These are phyloP conservation scores for Pseudogymnoascus sp. DNA, from an alignment of 2,329 filamentous ascomycete species.

Conservation along the genomic window DNA sequence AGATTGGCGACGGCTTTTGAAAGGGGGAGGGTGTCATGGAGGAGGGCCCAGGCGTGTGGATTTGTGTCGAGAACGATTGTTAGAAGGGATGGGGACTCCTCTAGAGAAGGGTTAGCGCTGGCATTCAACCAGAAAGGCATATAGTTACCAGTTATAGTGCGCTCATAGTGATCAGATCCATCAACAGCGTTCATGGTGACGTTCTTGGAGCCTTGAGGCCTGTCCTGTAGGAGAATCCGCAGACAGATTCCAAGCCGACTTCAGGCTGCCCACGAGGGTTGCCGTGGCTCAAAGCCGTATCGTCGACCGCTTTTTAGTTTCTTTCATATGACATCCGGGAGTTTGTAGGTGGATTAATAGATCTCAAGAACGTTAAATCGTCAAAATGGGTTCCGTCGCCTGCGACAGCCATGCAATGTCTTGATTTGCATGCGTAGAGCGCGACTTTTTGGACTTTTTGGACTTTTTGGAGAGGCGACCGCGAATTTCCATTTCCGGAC, in stretches of 20 bases:
- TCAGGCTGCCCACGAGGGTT: not conserved
- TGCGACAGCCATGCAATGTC: conserved; percentile 2
- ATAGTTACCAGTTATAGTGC: conserved; percentile 35
- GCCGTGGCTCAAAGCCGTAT: not conserved
- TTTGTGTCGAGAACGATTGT: conserved; percentile 94
- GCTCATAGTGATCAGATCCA: conserved; percentile 46
- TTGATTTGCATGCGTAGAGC: not conserved
- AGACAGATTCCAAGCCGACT: not conserved
- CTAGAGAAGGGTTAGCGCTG: conserved; percentile 22
- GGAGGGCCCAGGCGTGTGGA: conserved; percentile 81
- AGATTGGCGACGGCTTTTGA: conserved; percentile 79
- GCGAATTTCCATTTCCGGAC: conserved; percentile 8
- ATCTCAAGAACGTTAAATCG: not conserved
- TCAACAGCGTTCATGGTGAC: conserved; percentile 56
- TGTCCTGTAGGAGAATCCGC: not conserved
- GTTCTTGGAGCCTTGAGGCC: conserved; percentile 17
- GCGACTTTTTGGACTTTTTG: not conserved
- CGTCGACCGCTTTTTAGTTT: not conserved
- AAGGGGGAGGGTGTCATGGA: conserved; percentile 66
- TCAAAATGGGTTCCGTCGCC: conserved; percentile 1
- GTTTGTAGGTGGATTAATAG: not conserved
- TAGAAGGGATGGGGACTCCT: conserved; percentile 68
- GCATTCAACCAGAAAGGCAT: not conserved
- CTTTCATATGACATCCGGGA: not conserved
- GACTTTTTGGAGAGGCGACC: conserved; percentile 5